These are phyloP conservation scores for Ampelomyces quisqualis DNA, from an alignment of 2,329 filamentous ascomycete species.

Conservation along the genomic window DNA sequence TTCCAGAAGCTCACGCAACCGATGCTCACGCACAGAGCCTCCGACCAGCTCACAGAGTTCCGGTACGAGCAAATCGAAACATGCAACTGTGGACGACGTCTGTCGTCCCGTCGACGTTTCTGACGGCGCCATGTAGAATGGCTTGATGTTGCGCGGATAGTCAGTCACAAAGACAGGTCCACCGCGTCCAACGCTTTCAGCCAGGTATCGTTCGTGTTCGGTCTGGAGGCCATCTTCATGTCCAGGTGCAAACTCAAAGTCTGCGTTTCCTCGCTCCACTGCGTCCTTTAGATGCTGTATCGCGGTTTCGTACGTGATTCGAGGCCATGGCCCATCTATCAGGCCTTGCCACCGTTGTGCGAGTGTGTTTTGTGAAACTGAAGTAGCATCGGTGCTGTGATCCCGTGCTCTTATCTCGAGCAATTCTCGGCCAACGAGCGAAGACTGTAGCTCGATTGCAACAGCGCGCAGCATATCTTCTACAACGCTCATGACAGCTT, in stretches of 20 bases:
- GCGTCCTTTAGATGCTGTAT: constrained; percentile 67
- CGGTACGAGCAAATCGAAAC: constrained; percentile 86
- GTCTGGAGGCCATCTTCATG: constrained; percentile 79
- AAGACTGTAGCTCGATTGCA: constrained; percentile 53
- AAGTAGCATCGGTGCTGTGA: constrained; percentile 37
- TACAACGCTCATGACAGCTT: constrained; percentile 73
- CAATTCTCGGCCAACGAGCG: constrained; percentile 58
- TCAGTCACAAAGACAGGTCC: constrained; percentile 86
- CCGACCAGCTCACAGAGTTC: constrained; percentile 85
- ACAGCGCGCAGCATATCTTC: constrained; percentile 72
- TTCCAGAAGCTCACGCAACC: constrained; percentile 64
- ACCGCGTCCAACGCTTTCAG: constrained; percentile 63
- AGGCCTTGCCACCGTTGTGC: constrained; percentile 72
- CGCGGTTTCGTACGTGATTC: constrained; percentile 79
- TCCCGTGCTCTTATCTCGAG: constrained; percentile 48
- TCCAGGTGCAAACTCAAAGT: constrained; percentile 67
- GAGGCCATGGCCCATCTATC: constrained; percentile 72
- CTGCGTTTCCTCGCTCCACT: constrained; percentile 48
- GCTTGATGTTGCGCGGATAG: constrained; percentile 86
- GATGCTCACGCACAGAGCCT: constrained; percentile 85
- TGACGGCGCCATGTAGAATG: constrained; percentile 78
- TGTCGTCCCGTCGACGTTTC: constrained; percentile 13
- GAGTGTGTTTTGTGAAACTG: constrained; percentile 55
- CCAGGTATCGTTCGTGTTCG: constrained; percentile 90
- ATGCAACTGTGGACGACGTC: constrained; percentile 65